phyloP scores from a whole-genome alignment of 495 filamentous ascomycete species.

The Hypomontagnella monticulosa region DNA sequence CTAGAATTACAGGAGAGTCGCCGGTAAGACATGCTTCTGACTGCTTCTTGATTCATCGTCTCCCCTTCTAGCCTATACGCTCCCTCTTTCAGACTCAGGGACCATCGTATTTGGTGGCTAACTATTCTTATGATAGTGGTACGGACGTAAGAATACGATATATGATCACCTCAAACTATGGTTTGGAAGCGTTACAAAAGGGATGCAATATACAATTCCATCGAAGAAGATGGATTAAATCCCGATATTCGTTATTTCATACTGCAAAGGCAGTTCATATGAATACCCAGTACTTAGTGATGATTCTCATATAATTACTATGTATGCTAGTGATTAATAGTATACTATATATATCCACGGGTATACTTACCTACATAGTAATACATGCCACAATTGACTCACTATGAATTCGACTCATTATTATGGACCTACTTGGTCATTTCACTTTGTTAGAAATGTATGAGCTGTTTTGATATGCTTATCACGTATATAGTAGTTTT shows the following conservation, averaged over 20 bases:
- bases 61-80: background rate
- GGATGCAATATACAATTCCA: conserved; percentile 42
- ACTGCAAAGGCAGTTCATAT: too few species aligned
- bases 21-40: conserved; percentile 40
- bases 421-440: too few species aligned
- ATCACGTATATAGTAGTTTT: too few species aligned
- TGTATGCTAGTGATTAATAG: too few species aligned
- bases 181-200: conserved; percentile 45
- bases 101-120: conserved; percentile 8
- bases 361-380: too few species aligned
- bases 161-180: conserved; percentile 41
- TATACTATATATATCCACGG: too few species aligned
- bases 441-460: background rate
- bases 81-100: background rate
- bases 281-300: too few species aligned
- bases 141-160: conserved; percentile 44
- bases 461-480: background rate
- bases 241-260: background rate
- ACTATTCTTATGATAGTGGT: conserved; percentile 27
- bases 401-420: too few species aligned
- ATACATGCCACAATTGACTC: too few species aligned
- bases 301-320: too few species aligned
- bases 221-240: conserved; percentile 22
- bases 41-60: too few species aligned
- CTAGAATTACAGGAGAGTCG: conserved; percentile 43